Conservation (phyloP, 106 monocot genomes). For the Dendrobium officinale region DNA sequence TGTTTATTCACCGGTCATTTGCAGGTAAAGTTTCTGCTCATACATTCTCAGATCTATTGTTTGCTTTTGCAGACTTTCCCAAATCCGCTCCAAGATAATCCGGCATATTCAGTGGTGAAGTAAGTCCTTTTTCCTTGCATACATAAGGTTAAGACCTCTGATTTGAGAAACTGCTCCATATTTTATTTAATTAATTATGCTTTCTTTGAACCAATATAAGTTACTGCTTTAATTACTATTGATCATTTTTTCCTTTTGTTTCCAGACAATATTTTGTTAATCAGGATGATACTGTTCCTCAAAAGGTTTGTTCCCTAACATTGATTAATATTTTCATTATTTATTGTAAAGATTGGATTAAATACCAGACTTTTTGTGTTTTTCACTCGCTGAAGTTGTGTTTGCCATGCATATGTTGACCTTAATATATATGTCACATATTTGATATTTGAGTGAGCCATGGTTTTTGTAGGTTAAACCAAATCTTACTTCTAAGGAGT, state of each 20-base stretch:
- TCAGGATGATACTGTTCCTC: conserved; percentile 42
- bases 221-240: not conserved
- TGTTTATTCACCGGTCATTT: too few species aligned
- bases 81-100: conserved; percentile 46
- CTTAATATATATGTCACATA: too few species aligned
- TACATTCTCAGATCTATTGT: not conserved
- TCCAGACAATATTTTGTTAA: conserved; percentile 54
- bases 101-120: conserved; percentile 48
- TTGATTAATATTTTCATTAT: not conserved
- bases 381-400: too few species aligned
- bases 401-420: too few species aligned
- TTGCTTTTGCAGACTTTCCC: conserved; percentile 27
- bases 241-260: not conserved
- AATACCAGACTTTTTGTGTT: too few species aligned
- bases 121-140: conserved; percentile 13
- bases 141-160: not conserved
- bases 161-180: not conserved
- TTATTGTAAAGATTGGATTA: too few species aligned
- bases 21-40: too few species aligned
- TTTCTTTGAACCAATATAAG: not conserved
- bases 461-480: too few species aligned
- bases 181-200: not conserved
- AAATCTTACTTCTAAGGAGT: too few species aligned
- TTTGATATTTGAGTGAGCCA: too few species aligned
- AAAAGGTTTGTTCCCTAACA: conserved; percentile 25